A percentile compares a stretch with the other conserved stretches of the same genome.
Conservation (phyloP, 2,329 filamentous ascomycete species). For the Diaporthe batatas region DNA sequence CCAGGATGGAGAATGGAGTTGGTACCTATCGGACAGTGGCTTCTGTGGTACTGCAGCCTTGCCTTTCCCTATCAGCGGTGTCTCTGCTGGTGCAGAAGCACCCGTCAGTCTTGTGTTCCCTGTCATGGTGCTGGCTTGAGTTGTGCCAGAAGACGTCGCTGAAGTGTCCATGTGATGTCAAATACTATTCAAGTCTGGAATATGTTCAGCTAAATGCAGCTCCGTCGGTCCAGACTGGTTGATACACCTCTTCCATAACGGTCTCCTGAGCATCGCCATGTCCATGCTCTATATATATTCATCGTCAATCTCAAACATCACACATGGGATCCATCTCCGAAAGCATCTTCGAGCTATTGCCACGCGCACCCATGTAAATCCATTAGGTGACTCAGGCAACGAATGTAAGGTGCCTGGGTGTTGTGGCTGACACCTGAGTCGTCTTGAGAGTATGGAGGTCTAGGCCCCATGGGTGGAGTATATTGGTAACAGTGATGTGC, state of each 20-base stretch:
- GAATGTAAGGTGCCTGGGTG: not conserved
- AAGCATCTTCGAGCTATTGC: not conserved
- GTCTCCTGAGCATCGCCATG: not conserved
- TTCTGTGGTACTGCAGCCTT: not conserved
- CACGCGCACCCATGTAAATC: not conserved
- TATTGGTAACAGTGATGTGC: not conserved
- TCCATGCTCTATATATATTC: not conserved
- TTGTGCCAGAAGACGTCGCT: not conserved
- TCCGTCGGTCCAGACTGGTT: not conserved
- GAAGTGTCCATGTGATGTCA: not conserved
- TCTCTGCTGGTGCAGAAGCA: not conserved
- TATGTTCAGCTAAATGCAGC: not conserved
- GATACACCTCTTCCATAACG: too few relatives aligned
- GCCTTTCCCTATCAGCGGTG: not conserved
- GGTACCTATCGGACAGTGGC: not conserved
- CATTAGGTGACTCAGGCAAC: conserved; percentile 25
- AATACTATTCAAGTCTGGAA: not conserved
- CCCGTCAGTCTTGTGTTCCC: not conserved
- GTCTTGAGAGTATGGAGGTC: not conserved
- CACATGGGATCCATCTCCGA: not conserved
- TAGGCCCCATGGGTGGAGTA: not conserved
- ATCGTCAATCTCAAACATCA: not conserved
- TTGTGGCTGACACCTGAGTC: not conserved
- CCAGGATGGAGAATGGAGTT: not conserved
- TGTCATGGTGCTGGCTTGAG: not conserved